Base-by-base conservation (phyloP, 768 basidiomycete species). In the Pleurotus platypus region DNA sequence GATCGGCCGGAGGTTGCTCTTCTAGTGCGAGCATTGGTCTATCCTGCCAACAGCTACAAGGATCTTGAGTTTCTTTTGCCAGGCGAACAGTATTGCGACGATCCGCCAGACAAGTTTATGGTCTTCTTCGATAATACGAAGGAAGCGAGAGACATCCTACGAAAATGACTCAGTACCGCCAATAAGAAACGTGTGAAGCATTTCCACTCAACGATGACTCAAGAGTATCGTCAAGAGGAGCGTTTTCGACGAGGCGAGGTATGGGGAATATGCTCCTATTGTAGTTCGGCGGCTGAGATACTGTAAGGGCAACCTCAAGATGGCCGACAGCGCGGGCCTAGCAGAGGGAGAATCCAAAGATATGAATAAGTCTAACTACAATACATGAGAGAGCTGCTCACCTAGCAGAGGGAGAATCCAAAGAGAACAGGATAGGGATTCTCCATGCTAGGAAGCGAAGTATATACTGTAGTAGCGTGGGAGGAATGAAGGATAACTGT, bases 121-220 rank as follows among this genome's bases (percentile, higher is more conserved):
- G 57, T 70, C 15, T 70, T 70, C 60, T 67, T 68, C 48, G 62
- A 72, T 49, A 60, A 58, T 24, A 68, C 60, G 16, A 57, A 50
- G 9, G 64, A 69, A 3, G 65, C 63, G 1, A 39, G 46, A 15
- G 37, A 53, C 12, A 56, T 53, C 55, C 61, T 71, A 2, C 58
- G 47, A 2, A 58, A n/a, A 3, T 58, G 27, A 3, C 43, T 71
- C 1, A 61, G 62, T 1, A 20, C 22, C 7, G 30, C 46, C 15
- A 26, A 57, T 27, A 26, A 50, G 24, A 30, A 30, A 30, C 27
- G 7, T 30, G 15, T 72, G n/a, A 61, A 61, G n/a, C 70, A 62
- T 43, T 72, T 67, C 42, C 66, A 72, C 35, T 62, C 69, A 0
- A 62, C 61, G 5, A 74, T 74, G 70, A 62, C 65, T 3, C 35